These are phyloP conservation scores for Phytomonas francai DNA, from an alignment of 208 protist species.

Conservation along the genomic window DNA sequence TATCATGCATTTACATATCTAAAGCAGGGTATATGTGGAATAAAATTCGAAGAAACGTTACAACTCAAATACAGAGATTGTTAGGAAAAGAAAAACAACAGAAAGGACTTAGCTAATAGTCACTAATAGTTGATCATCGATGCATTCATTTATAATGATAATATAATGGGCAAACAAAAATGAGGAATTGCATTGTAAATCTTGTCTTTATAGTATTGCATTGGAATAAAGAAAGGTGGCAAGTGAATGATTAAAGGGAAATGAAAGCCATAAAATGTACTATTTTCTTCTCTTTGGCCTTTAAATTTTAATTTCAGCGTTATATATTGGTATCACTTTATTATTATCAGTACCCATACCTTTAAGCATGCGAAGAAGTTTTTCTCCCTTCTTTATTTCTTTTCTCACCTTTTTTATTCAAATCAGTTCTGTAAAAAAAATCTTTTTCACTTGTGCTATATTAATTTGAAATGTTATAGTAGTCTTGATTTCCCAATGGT, in stretches of 20 bases:
- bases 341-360: neutral
- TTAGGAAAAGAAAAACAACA: neutral
- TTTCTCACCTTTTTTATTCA: neutral
- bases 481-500: neutral
- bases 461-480: neutral
- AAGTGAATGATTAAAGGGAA: neutral
- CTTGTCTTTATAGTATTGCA: neutral
- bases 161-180: neutral
- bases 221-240: neutral
- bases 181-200: slow-evolving; percentile 1
- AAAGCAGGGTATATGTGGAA: neutral
- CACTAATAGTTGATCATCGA: neutral
- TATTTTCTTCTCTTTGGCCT: neutral
- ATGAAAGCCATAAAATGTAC: neutral
- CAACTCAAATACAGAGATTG: neutral
- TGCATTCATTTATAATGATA: slow-evolving; percentile 1
- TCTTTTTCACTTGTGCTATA: neutral
- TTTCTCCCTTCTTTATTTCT: neutral
- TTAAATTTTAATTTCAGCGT: neutral
- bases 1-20: neutral
- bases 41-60: neutral
- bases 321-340: neutral
- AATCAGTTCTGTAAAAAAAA: neutral
- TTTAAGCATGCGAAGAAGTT: neutral
- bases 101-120: neutral